Conservation (phyloP, 2,329 filamentous ascomycete species). For the Fusarium metavorans region DNA sequence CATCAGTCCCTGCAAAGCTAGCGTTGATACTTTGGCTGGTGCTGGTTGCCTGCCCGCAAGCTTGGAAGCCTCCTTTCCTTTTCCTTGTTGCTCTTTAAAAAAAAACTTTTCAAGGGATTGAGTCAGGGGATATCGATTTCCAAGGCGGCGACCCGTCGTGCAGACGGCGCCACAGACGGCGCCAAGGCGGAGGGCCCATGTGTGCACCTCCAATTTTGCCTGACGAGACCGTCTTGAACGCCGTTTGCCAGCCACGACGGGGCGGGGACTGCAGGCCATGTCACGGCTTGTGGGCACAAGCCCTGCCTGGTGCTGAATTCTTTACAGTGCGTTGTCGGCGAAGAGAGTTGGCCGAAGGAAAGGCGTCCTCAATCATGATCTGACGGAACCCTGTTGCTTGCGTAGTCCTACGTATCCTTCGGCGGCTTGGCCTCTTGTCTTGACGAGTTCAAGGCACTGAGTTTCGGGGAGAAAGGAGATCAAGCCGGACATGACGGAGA, state of each 20-base stretch:
- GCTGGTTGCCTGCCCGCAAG: neutral
- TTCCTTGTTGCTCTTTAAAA: neutral
- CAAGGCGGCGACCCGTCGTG: neutral
- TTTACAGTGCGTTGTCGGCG: neutral
- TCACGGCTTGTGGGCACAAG: conserved; percentile 5
- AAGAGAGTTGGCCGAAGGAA: neutral
- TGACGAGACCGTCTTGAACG: conserved; percentile 15
- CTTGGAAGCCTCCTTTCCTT: neutral
- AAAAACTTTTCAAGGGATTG: conserved; percentile 2
- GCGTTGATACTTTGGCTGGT: conserved; percentile 16
- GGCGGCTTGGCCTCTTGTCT: neutral
- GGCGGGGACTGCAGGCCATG: conserved; percentile 9
- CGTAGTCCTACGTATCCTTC: neutral
- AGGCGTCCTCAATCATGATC: neutral
- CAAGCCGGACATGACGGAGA: neutral
- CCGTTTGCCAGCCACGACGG: conserved; percentile 21
- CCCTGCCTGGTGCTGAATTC: neutral
- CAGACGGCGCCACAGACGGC: neutral
- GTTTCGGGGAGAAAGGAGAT: neutral
- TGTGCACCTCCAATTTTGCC: conserved; percentile 13
- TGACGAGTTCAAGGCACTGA: neutral
- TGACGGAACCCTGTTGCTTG: neutral
- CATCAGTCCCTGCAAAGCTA: conserved; percentile 16
- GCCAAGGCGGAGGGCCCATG: conserved; percentile 9
- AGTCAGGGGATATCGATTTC: conserved; percentile 26